These are phyloP conservation scores for Pisolithus microcarpus DNA, from an alignment of 768 basidiomycete species.

Conservation along the genomic window DNA sequence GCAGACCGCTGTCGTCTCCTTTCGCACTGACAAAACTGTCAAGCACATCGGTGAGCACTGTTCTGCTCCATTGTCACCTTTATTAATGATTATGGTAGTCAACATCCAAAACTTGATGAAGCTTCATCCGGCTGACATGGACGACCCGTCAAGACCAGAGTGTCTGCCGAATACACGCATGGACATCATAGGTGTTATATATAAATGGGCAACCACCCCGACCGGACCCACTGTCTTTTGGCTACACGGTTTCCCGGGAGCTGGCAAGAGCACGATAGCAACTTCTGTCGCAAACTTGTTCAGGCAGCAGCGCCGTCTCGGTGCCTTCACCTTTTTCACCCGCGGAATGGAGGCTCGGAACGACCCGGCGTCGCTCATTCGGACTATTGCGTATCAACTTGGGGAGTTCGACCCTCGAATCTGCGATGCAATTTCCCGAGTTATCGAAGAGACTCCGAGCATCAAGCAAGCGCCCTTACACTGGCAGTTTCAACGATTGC, in stretches of 20 bases:
- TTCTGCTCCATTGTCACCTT: not conserved
- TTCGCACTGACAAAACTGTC: slow-evolving; percentile 23
- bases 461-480: slow-evolving; percentile 24
- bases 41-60: slow-evolving; percentile 15
- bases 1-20: slow-evolving; percentile 21
- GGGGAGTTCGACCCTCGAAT: slow-evolving; percentile 26
- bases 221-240: slow-evolving; percentile 22
- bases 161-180: slow-evolving; percentile 28
- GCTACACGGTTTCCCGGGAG: slow-evolving; percentile 30
- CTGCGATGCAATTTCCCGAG: slow-evolving; percentile 18
- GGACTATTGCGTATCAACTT: slow-evolving; percentile 31
- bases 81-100: slow-evolving; percentile 10
- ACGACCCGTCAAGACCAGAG: slow-evolving; percentile 15
- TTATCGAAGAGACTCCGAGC: slow-evolving; percentile 20
- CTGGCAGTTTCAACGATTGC: slow-evolving; percentile 27
- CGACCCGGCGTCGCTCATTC: slow-evolving; percentile 24
- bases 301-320: slow-evolving; percentile 26
- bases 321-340: slow-evolving; percentile 30
- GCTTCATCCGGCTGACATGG: slow-evolving; percentile 25
- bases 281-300: slow-evolving; percentile 30
- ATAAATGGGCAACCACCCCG: slow-evolving; percentile 21
- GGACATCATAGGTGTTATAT: slow-evolving; percentile 21
- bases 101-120: slow-evolving; percentile 16
- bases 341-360: slow-evolving; percentile 24
- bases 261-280: slow-evolving; percentile 31